These are phyloP conservation scores for Coniophora puteana DNA, from an alignment of 1,284 basidiomycete species.

Conservation along the genomic window DNA sequence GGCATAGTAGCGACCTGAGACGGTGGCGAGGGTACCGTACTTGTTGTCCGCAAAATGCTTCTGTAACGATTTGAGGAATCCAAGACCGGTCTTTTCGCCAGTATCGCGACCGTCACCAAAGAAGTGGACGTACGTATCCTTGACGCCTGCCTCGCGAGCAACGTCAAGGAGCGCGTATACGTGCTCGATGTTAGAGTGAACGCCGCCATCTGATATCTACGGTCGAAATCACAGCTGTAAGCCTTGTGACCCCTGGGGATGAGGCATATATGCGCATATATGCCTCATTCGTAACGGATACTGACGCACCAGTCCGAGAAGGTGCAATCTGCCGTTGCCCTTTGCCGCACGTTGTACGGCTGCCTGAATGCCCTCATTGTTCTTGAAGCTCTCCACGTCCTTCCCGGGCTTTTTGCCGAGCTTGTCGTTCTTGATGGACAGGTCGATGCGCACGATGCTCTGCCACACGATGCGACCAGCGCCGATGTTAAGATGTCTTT, in stretches of 20 bases:
- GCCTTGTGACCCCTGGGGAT: not conserved
- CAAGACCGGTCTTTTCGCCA: slow-evolving; percentile 72
- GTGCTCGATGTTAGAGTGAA: slow-evolving; percentile 90
- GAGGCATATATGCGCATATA: not conserved
- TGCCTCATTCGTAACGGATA: not conserved
- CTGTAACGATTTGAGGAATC: slow-evolving; percentile 73
- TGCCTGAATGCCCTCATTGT: slow-evolving; percentile 69
- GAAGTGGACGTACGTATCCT: slow-evolving; percentile 86
- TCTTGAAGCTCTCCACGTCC: too few relatives aligned
- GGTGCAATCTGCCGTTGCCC: slow-evolving; percentile 76
- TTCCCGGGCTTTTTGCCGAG: too few relatives aligned
- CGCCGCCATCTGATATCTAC: slow-evolving; percentile 87
- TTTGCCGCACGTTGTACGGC: slow-evolving; percentile 77
- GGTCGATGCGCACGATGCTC: slow-evolving; percentile 90
- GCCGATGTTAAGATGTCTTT: slow-evolving; percentile 87
- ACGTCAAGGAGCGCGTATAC: slow-evolving; percentile 84
- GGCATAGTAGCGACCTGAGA: slow-evolving; percentile 88
- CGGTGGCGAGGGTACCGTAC: slow-evolving; percentile 73
- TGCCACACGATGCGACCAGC: slow-evolving; percentile 94
- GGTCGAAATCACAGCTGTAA: too few relatives aligned
- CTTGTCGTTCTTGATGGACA: slow-evolving; percentile 82
- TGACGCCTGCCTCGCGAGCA: slow-evolving; percentile 80
- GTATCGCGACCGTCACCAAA: slow-evolving; percentile 91
- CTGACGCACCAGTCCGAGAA: slow-evolving; percentile 72
- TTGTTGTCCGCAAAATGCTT: too few relatives aligned